These are phyloP conservation scores for Trichoderma oligosporum DNA, from an alignment of 2,329 filamentous ascomycete genomes.

Conservation along the genomic window DNA sequence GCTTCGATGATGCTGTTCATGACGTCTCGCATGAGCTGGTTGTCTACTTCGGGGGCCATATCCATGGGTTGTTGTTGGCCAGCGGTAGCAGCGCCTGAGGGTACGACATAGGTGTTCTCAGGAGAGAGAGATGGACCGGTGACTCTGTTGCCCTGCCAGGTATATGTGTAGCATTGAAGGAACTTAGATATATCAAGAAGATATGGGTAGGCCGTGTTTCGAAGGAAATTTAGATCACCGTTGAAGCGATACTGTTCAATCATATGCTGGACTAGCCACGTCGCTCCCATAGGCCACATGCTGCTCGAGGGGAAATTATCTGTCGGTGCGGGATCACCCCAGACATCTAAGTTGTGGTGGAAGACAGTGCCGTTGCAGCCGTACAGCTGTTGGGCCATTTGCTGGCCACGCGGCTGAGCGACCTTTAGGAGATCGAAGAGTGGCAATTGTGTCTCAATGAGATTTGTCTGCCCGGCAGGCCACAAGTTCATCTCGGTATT, in stretches of 20 bases:
- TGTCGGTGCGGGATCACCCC: conserved; percentile 33
- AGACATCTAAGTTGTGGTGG: conserved; percentile 35
- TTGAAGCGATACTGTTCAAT: conserved; percentile 39
- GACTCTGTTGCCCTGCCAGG: conserved; percentile 27
- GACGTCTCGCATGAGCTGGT: conserved; percentile 23
- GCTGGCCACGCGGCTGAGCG: conserved; percentile 32
- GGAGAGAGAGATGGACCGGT: conserved; percentile 29
- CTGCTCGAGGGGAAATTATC: conserved; percentile 26
- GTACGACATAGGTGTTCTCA: conserved; percentile 28
- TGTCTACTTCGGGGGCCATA: conserved; percentile 29
- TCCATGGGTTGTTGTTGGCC: conserved; percentile 21
- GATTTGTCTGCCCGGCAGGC: conserved; percentile 31
- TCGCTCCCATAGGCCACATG: conserved; percentile 39
- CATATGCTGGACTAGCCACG: conserved; percentile 40
- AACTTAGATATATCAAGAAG: conserved; percentile 33
- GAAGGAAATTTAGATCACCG: conserved; percentile 24
- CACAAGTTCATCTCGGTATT: conserved; percentile 51
- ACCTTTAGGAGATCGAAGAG: conserved; percentile 28
- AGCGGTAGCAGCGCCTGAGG: conserved; percentile 1
- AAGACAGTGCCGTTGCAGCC: conserved; percentile 31
- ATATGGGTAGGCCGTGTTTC: conserved; percentile 27
- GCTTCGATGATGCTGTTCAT: conserved; percentile 17
- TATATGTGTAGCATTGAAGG: conserved; percentile 34
- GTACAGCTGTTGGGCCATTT: conserved; percentile 32
- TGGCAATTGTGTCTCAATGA: conserved; percentile 37